A percentile compares a stretch with the other conserved stretches of the same genome.
phyloP scores from a whole-genome alignment of 164 flowering plant genomes.

The Houttuynia cordata region DNA sequence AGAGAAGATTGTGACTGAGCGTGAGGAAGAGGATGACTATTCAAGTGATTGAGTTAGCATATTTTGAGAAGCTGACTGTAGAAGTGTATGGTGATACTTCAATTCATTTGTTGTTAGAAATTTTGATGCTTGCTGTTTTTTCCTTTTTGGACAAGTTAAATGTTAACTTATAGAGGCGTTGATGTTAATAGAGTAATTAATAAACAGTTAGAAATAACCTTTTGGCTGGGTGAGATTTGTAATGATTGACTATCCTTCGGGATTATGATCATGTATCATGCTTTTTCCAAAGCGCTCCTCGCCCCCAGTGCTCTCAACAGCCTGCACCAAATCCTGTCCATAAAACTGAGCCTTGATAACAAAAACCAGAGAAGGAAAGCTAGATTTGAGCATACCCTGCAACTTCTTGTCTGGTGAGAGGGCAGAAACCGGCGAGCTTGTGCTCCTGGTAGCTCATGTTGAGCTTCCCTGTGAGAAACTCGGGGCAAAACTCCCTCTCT shows the following conservation, averaged over 20 bases:
- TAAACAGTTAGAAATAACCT: too few relatives aligned
- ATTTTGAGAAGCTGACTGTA: neutral
- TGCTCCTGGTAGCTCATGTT: conserved; percentile 86
- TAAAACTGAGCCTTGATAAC: neutral
- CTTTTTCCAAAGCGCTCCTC: conserved; percentile 28
- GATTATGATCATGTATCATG: too few relatives aligned
- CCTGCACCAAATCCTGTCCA: conserved; percentile 20
- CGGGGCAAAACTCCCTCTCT: conserved; percentile 67
- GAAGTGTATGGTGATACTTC: neutral
- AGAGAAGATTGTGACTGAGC: conserved; percentile 61
- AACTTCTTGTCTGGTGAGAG: conserved; percentile 78
- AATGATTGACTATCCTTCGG: too few relatives aligned
- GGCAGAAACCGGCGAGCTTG: conserved; percentile 95
- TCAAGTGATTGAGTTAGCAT: conserved; percentile 41
- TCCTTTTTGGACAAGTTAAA: too few relatives aligned
- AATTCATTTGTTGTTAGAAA: neutral
- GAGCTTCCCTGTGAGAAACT: conserved; percentile 79
- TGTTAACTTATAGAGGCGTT: too few relatives aligned
- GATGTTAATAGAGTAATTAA: too few relatives aligned
- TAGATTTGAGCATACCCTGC: conserved; percentile 30
- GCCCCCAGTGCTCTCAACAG: conserved; percentile 93
- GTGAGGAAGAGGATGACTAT: conserved; percentile 68
- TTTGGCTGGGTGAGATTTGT: too few relatives aligned
- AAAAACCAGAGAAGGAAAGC: neutral
- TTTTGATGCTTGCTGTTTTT: too few relatives aligned